Evolutionary conservation across 768 basidiomycete genomes (phyloP).

Genomic region (Suillus americanus): DNA sequence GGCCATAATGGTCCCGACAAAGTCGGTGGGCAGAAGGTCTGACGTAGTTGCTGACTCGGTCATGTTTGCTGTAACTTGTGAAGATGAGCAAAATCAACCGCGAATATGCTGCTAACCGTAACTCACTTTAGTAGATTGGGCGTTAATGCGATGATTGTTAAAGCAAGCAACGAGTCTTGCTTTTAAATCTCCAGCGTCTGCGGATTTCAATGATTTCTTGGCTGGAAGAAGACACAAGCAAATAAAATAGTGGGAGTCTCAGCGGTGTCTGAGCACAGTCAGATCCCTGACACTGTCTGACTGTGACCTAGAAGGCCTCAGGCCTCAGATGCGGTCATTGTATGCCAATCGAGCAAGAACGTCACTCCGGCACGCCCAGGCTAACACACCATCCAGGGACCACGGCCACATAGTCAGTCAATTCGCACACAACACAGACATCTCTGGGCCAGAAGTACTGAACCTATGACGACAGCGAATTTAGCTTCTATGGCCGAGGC

Average conservation of each 20-base stretch:
- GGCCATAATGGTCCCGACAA: background rate
- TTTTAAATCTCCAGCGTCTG: background rate
- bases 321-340: background rate
- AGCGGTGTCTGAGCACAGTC: background rate
- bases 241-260: background rate
- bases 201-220: background rate
- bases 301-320: background rate
- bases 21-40: constrained; percentile 1
- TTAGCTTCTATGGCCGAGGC: background rate
- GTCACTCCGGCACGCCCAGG: background rate
- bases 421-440: background rate
- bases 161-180: background rate
- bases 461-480: background rate
- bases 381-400: background rate
- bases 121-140: background rate
- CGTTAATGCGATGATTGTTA: background rate
- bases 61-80: background rate
- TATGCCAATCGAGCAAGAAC: background rate
- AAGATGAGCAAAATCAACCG: too few species aligned
- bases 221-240: background rate
- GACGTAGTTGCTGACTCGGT: background rate
- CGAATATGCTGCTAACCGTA: background rate
- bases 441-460: background rate
- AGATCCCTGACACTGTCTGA: background rate
- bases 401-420: background rate